A percentile compares a stretch with the other conserved stretches of the same genome.
phyloP scores from a whole-genome alignment of 768 basidiomycete genomes.

The Thelephora aurantiotincta region DNA sequence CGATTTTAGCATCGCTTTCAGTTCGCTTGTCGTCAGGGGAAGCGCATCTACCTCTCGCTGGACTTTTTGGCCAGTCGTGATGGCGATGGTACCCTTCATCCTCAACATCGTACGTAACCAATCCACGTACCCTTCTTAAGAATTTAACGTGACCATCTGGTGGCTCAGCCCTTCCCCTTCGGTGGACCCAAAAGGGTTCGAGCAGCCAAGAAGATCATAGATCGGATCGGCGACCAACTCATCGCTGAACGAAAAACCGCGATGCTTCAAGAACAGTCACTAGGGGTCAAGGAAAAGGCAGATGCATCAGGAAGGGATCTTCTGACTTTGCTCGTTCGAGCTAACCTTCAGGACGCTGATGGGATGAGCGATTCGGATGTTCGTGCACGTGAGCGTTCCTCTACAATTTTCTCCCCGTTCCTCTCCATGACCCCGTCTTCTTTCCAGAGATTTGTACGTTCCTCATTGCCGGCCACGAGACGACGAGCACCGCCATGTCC shows the following conservation, averaged over 20 bases:
- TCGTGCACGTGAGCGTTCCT: conserved; percentile 12
- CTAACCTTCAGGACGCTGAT: conserved; percentile 14
- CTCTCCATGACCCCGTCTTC: too few species aligned
- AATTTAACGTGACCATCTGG: too few species aligned
- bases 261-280: neutral
- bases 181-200: neutral
- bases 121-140: too few species aligned
- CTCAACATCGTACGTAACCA: neutral
- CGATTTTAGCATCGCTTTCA: conserved; percentile 12
- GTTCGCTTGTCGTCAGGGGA: neutral
- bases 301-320: conserved; percentile 9
- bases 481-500: conserved; percentile 5
- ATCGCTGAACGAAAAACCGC: neutral
- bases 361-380: conserved; percentile 20
- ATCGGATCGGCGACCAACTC: neutral
- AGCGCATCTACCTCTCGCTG: neutral
- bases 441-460: too few species aligned
- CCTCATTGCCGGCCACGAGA: too few species aligned
- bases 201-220: neutral
- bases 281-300: neutral
- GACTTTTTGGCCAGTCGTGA: neutral
- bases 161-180: neutral
- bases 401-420: too few species aligned
- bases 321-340: conserved; percentile 15
- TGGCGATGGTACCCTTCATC: neutral